Evolutionary conservation across 164 flowering plant genomes (phyloP).

Genomic region (Berberis thunbergii): DNA sequence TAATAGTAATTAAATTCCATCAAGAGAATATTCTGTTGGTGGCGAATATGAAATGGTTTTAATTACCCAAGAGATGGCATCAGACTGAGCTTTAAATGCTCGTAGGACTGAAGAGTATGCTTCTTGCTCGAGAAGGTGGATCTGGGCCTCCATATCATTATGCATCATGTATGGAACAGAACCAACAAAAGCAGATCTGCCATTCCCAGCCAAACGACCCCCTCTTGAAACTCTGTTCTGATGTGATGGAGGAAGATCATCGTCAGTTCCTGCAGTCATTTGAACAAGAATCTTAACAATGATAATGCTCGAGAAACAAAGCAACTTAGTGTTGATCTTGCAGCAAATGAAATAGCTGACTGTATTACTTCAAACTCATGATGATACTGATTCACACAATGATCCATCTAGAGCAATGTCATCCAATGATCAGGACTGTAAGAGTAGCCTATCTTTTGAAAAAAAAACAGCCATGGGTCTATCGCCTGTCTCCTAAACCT

Average conservation of each 20-base stretch:
- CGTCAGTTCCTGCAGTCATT: conserved; percentile 7
- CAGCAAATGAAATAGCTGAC: no score
- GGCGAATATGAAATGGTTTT: neutral
- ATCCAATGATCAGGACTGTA: no score
- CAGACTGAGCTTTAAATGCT: conserved; percentile 8
- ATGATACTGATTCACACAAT: no score
- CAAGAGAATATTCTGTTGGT: neutral
- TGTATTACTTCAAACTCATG: no score
- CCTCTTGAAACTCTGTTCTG: conserved; percentile 7
- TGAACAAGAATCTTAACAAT: neutral
- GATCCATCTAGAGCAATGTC: no score
- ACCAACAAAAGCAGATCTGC: conserved; percentile 7
- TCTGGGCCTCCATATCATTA: conserved; percentile 9
- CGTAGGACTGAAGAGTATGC: conserved; percentile 6
- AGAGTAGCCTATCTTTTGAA: no score
- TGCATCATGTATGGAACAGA: conserved; percentile 8
- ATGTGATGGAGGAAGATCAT: conserved; percentile 12
- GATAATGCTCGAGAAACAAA: neutral
- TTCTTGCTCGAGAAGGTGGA: conserved; percentile 8
- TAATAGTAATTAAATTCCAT: neutral
- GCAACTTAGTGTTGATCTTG: no score
- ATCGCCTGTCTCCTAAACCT: no score
- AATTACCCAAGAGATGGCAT: conserved; percentile 7
- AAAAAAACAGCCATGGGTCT: no score
- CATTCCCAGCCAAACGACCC: conserved; percentile 5